A percentile compares a stretch with the other conserved stretches of the same genome.
phyloP scores from a whole-genome alignment of 2,329 filamentous ascomycete species.

The Mollisiaceae sp. region DNA sequence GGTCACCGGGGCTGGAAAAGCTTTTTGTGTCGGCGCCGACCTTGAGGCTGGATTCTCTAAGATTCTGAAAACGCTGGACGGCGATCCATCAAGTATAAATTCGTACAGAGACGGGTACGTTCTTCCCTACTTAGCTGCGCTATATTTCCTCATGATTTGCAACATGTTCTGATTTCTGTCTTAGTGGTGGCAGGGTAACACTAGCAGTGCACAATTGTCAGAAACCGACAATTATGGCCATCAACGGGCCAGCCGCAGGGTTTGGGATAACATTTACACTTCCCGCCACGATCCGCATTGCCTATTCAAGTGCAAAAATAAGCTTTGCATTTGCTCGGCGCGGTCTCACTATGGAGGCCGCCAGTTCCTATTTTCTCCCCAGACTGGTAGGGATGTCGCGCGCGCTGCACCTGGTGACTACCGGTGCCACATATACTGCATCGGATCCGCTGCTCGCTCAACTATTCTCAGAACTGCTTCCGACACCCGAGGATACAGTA shows the following conservation, averaged over 20 bases:
- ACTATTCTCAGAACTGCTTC: background rate
- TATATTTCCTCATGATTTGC: background rate
- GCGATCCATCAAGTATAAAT: too few relatives aligned
- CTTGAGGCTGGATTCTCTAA: too few relatives aligned
- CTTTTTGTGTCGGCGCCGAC: slow-evolving; percentile 58
- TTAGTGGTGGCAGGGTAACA: slow-evolving; percentile 9
- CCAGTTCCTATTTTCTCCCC: slow-evolving; percentile 73
- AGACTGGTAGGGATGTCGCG: slow-evolving; percentile 67
- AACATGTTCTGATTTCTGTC: too few relatives aligned
- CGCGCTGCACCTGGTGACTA: slow-evolving; percentile 67
- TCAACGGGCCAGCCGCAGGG: slow-evolving; percentile 13
- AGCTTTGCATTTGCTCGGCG: slow-evolving; percentile 76
- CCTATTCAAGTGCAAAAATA: slow-evolving; percentile 60
- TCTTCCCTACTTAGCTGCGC: background rate
- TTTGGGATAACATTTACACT: slow-evolving; percentile 62
- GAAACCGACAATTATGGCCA: slow-evolving; percentile 62
- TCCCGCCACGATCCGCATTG: slow-evolving; percentile 47
- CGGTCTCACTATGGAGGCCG: slow-evolving; percentile 73
- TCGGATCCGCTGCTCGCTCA: slow-evolving; percentile 54
- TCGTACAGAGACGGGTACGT: slow-evolving; percentile 18
- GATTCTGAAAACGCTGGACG: too few relatives aligned
- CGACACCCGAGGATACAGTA: slow-evolving; percentile 48
- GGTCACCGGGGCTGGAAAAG: slow-evolving; percentile 54
- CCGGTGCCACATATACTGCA: slow-evolving; percentile 62
- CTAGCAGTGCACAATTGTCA: slow-evolving; percentile 50